A percentile compares a stretch with the other conserved stretches of the same genome.
These are phyloP conservation scores for Ganoderma multipileum DNA, from an alignment of 1,284 basidiomycete species.

Conservation along the genomic window DNA sequence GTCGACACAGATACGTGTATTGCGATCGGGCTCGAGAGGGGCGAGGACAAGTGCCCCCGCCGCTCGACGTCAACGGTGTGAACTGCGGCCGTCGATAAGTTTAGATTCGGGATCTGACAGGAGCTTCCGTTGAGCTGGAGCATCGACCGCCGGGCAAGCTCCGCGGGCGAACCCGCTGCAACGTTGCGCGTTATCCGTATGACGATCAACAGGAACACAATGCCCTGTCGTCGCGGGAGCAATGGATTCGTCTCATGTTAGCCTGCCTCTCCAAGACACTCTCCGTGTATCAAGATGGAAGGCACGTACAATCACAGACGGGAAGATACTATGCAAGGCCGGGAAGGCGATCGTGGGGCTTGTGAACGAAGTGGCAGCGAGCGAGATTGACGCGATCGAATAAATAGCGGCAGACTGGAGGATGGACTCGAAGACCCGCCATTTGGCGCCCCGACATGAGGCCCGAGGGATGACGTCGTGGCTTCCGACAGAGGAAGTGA, in stretches of 20 bases:
- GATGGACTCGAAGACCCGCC: conserved; percentile 30
- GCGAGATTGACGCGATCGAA: conserved; percentile 26
- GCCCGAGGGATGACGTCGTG: not conserved
- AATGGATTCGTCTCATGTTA: not conserved
- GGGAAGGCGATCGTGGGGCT: conserved; percentile 23
- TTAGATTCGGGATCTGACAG: not conserved
- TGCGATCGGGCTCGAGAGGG: not conserved
- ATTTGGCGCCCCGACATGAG: conserved; percentile 6
- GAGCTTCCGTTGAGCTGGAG: conserved; percentile 6
- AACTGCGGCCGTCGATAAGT: not conserved
- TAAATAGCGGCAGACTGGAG: conserved; percentile 30
- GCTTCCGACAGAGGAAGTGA: conserved; percentile 11
- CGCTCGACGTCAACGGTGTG: conserved; percentile 1
- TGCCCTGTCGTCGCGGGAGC: conserved; percentile 14
- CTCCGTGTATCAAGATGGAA: conserved; percentile 1
- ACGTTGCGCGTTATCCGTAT: conserved; percentile 17
- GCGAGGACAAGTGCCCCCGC: not conserved
- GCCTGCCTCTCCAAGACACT: not conserved
- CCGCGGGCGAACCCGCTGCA: not conserved
- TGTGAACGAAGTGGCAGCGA: conserved; percentile 25
- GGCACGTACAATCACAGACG: conserved; percentile 28
- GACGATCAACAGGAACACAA: conserved; percentile 31
- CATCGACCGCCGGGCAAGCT: not conserved
- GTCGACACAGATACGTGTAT: conserved; percentile 7
- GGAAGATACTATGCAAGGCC: conserved; percentile 24